Evolutionary conservation across 331 rosid genomes (phyloP).

Genomic region (Saraca asoca): DNA sequence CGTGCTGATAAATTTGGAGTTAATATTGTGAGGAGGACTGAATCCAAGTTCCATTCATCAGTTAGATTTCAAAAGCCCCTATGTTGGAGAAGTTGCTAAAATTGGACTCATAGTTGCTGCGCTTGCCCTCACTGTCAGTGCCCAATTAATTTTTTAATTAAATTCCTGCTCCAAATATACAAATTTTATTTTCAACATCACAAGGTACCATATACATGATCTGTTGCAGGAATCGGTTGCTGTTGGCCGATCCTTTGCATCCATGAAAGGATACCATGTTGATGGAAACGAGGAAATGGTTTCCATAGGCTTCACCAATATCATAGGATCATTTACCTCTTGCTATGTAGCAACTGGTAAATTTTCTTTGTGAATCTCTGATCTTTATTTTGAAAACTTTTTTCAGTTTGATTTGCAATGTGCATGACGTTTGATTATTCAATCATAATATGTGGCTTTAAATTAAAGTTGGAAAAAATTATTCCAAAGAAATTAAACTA

Average conservation of each 20-base stretch:
- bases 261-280: slow-evolving; percentile 72
- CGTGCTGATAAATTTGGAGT: slow-evolving; percentile 64
- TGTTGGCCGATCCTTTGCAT: slow-evolving; percentile 80
- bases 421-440: too few species aligned
- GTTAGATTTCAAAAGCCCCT: slow-evolving; percentile 49
- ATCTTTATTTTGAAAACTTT: too few species aligned
- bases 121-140: slow-evolving; percentile 60
- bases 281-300: slow-evolving; percentile 93
- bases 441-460: too few species aligned
- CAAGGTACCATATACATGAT: neutral
- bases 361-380: neutral
- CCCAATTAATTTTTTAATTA: neutral
- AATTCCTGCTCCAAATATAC: too few species aligned
- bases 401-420: too few species aligned
- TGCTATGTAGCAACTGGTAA: slow-evolving; percentile 88
- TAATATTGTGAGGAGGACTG: slow-evolving; percentile 64
- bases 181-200: neutral
- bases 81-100: slow-evolving; percentile 50
- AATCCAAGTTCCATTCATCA: slow-evolving; percentile 64
- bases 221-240: slow-evolving; percentile 74
- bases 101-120: slow-evolving; percentile 58
- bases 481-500: too few species aligned
- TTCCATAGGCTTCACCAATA: slow-evolving; percentile 74
- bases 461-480: too few species aligned
- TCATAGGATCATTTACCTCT: slow-evolving; percentile 81